Base-by-base conservation (phyloP, 1,284 basidiomycete species). In the Pseudomicrostroma phylloplanum region DNA sequence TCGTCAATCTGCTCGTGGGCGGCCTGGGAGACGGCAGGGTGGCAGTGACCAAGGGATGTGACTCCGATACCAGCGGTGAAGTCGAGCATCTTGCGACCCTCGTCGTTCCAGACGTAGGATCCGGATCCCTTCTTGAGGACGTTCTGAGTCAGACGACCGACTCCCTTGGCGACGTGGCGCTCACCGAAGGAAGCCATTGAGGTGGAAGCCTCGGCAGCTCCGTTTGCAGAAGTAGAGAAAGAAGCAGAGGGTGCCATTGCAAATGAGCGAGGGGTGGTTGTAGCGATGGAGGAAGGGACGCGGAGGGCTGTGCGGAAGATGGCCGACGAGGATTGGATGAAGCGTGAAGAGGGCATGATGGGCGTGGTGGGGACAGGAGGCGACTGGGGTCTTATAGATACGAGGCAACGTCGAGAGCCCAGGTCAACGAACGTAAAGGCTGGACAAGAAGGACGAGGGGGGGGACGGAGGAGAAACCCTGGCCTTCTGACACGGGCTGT, bases 1-100 rank as follows among this genome's bases (percentile, higher is more conserved):
- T 67, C 66, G 55, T 62, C 69, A 54, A 71, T 72, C 67, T 77
- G 76, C 57, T 70, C 67, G 51, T 66, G 65, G 8, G 74, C 70
- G 0, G 74, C 74, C 17, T 66, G 65, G 25, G 76, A 75, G 57
- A 77, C 72, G 9, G 65, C 65, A 2, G 76, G 76, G 26, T 77
- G 76, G 59, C 71, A 73, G 61, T 77, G 76, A 17, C 76, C 76
- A 15, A 77, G 61, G 64, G 72, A 74, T 65, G 70, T 71, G 30
- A 77, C 75, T 57, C 75, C 75, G 55, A 77, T 77, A 48, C 75
- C 75, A 55, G 69, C 64, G 13, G 75, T 73, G 65, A 77, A 67
- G 57, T 77, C 75, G 57, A 77, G 71, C 49, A 77, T 69, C 62
- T 67, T 69, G 60, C 62, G 64, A 41, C 69, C 70, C 55, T 69